Evolutionary conservation across 805 yeast species (phyloP).

Genomic region (Cyberlindnera euphorbiae): DNA sequence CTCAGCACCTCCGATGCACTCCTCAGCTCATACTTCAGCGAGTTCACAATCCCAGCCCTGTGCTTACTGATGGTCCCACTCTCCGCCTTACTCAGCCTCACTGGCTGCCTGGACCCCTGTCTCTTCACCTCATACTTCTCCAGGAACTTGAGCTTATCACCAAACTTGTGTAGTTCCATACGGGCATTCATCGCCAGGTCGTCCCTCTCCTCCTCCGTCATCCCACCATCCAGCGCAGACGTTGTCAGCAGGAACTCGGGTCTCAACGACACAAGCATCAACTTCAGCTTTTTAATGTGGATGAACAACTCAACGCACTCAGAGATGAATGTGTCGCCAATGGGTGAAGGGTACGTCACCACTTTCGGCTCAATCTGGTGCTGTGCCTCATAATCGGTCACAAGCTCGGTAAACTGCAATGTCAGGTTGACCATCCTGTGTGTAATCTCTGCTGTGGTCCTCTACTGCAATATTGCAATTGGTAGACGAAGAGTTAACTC

Average conservation of each 20-base stretch:
- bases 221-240: conserved; percentile 17
- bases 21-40: conserved; percentile 18
- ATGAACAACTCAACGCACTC: conserved; percentile 20
- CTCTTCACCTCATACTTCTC: conserved; percentile 50
- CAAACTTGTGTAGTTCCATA: conserved; percentile 45
- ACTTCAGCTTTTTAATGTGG: conserved; percentile 27
- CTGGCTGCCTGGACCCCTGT: conserved; percentile 19
- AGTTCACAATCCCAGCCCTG: conserved; percentile 20
- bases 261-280: conserved; percentile 24
- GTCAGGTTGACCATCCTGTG: conserved; percentile 18
- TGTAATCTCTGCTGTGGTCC: background rate
- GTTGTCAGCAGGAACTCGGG: conserved; percentile 26
- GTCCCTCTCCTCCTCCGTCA: conserved; percentile 46
- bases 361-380: conserved; percentile 4
- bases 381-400: conserved; percentile 9
- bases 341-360: conserved; percentile 1
- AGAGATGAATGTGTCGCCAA: conserved; percentile 20
- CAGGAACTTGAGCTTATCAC: conserved; percentile 44
- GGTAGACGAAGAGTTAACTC: background rate
- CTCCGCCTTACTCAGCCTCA: conserved; percentile 14
- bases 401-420: conserved; percentile 10
- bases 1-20: conserved; percentile 22
- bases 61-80: conserved; percentile 17
- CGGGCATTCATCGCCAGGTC: conserved; percentile 52
- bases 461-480: background rate